Base-by-base conservation (phyloP, 345 rosid species). In the Linum usitatissimum region DNA sequence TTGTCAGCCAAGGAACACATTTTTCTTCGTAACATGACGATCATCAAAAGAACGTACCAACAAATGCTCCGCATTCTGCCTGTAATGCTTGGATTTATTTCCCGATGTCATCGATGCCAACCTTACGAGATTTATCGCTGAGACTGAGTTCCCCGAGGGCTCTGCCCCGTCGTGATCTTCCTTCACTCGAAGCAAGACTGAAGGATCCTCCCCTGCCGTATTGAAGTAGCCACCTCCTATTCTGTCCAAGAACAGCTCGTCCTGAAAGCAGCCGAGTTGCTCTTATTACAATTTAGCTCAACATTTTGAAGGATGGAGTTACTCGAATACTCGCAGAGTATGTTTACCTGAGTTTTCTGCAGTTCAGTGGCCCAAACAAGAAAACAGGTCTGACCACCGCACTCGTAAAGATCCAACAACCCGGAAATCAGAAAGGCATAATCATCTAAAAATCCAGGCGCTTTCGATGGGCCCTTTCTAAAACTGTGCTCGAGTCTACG, bases 131-230 rank as follows among this genome's bases (percentile, higher is more conserved):
- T 92, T 92, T 51, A 89, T 80, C 34, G 84, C 89, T 38, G 98
- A 81, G 59, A 89, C 88, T 0, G 96, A 92, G 76, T 92, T 92
- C 48, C 98, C 98, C 0, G 98, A 92, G 56, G 98, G 96, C 71
- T 92, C 98, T 40, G 96, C 96, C 15, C 98, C 97, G 73, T 91
- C 98, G 49, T 92, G 90, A 66, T 92, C 96, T 71, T 92, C 98
- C 84, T 92, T 92, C 54, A 92, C 92, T 57, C 96, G 86, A 53
- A 88, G 86, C 45, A 92, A 90, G 74, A 92, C 86, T 0, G 96
- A 88, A 59, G 96, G 84, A 64, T 92, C 96, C 75, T 84, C 88
- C 54, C 98, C 98, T 34, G 84, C 53, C 18, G 96, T 89, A 61
- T 92, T 92, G 57, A 83, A 89, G 75, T 86, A 92, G 34, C 86